Percentiles rank a stretch among this genome's conserved stretches.
phyloP scores from a whole-genome alignment of 2,329 filamentous ascomycete genomes.

The Verticillium tricorpus region DNA sequence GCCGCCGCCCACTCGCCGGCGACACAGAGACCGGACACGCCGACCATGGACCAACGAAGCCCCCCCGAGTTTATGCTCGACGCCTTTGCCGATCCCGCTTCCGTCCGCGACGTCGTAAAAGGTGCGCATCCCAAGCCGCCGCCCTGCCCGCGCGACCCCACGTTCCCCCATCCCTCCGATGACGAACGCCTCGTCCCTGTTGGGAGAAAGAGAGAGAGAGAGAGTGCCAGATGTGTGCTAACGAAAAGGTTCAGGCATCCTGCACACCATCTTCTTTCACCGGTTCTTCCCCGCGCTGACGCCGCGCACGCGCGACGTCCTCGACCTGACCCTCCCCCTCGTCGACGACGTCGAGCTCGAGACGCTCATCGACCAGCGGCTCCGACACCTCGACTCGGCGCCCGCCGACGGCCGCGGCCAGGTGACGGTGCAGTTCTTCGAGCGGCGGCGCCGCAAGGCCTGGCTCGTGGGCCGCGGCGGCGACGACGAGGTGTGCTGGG shows the following conservation, averaged over 20 bases:
- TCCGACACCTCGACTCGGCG: conserved; percentile 64
- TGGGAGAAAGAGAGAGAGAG: not conserved
- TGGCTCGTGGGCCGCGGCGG: conserved; percentile 67
- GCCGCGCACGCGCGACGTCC: conserved; percentile 80
- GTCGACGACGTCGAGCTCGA: conserved; percentile 89
- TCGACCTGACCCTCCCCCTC: conserved; percentile 84
- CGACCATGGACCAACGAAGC: conserved; percentile 42
- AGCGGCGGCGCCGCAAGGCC: conserved; percentile 79
- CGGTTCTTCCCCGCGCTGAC: conserved; percentile 87
- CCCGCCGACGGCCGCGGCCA: conserved; percentile 64
- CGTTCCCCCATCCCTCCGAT: not conserved
- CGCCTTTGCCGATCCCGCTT: conserved; percentile 85
- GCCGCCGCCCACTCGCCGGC: not conserved
- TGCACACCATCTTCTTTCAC: conserved; percentile 98
- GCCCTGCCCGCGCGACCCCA: not conserved
- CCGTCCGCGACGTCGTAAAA: conserved; percentile 89
- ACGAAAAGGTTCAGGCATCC: conserved; percentile 56
- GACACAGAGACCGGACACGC: not conserved
- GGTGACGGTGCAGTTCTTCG: conserved; percentile 87
- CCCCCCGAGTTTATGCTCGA: conserved; percentile 90
- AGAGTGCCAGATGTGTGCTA: not conserved
- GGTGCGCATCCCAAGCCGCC: conserved; percentile 44
- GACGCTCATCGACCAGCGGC: conserved; percentile 87
- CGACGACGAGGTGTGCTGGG: conserved; percentile 96
- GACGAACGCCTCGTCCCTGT: not conserved